A percentile compares a stretch with the other conserved stretches of the same genome.
Conservation (phyloP, 169 alveolate species). For the Plasmodium gonderi region DNA sequence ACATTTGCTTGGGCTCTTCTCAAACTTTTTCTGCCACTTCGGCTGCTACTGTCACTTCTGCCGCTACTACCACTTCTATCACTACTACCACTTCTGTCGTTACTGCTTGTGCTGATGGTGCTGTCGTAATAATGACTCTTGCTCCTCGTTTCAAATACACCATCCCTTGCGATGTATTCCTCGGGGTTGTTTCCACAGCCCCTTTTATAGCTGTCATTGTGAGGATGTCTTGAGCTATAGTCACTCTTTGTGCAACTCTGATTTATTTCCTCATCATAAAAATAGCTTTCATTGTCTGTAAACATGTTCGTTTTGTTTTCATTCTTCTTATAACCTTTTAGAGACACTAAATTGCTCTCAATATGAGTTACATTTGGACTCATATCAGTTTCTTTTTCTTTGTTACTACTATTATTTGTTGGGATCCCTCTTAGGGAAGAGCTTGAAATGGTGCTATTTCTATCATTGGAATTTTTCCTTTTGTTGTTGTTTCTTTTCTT, state of each 20-base stretch:
- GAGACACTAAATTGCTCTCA: neutral
- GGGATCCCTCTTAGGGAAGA: neutral
- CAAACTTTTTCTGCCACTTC: neutral
- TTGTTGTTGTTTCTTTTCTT: neutral
- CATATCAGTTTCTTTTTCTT: neutral
- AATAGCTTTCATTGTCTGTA: constrained; percentile 21
- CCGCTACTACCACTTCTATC: neutral
- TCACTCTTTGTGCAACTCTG: constrained; percentile 1
- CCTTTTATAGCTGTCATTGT: neutral
- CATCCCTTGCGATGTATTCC: neutral
- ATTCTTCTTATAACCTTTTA: neutral
- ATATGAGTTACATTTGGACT: neutral
- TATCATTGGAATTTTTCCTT: neutral
- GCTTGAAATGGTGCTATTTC: neutral
- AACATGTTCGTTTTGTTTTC: neutral
- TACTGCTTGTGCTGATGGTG: constrained; percentile 13
- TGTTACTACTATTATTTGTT: neutral
- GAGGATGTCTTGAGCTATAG: neutral
- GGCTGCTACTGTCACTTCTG: neutral
- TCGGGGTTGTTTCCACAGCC: neutral
- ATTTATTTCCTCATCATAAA: constrained; percentile 1
- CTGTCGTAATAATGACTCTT: neutral
- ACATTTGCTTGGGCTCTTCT: neutral
- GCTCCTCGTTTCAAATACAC: neutral
- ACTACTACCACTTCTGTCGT: neutral